Evolutionary conservation across 208 protist genomes (phyloP).

Genomic region (Trypanosoma boissoni): DNA sequence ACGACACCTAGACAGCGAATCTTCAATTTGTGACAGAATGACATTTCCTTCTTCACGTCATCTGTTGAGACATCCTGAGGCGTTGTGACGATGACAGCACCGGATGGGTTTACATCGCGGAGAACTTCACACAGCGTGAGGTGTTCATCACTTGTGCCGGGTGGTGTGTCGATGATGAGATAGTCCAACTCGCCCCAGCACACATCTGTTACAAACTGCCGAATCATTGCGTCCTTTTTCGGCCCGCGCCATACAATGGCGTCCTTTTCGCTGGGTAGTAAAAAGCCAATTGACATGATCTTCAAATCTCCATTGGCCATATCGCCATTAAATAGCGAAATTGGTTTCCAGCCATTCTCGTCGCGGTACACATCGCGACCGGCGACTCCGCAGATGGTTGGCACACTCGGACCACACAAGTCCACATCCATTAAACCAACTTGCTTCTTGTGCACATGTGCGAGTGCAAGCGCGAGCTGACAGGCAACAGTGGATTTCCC

Average conservation of each 20-base stretch:
- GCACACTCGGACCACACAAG: conserved; percentile 93
- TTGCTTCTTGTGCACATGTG: conserved; percentile 58
- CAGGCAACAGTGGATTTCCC: conserved; percentile 98
- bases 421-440: conserved; percentile 93
- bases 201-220: conserved; percentile 90
- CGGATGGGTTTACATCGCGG: conserved; percentile 42
- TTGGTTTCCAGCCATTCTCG: conserved; percentile 80
- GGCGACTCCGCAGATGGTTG: conserved; percentile 96
- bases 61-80: conserved; percentile 88
- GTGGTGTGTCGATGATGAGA: conserved; percentile 93
- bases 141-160: conserved; percentile 92
- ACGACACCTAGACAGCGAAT: conserved; percentile 89
- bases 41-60: conserved; percentile 92
- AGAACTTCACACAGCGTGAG: conserved; percentile 87
- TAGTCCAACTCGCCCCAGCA: conserved; percentile 89
- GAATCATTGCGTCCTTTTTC: conserved; percentile 92
- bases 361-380: conserved; percentile 83
- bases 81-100: conserved; percentile 89
- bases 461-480: conserved; percentile 94
- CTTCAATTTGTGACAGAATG: conserved; percentile 85
- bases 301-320: conserved; percentile 39
- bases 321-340: conserved; percentile 33
- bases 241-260: conserved; percentile 98
- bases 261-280: conserved; percentile 94
- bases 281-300: conserved; percentile 98